These are phyloP conservation scores for Xylaria sp. DNA, from an alignment of 2,329 filamentous ascomycete genomes.

Conservation along the genomic window DNA sequence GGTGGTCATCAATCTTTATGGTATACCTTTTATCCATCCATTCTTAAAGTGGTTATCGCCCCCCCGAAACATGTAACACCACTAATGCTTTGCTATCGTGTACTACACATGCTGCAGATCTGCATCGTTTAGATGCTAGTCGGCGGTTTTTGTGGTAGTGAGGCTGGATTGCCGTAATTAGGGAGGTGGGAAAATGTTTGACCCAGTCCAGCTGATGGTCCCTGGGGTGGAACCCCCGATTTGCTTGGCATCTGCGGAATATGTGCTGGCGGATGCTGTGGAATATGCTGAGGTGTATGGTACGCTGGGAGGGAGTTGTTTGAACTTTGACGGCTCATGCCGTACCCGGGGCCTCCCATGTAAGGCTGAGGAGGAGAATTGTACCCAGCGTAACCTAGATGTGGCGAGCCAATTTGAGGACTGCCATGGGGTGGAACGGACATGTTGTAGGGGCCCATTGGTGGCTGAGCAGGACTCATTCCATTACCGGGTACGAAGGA, in stretches of 20 bases:
- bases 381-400: conserved; percentile 56
- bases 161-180: conserved; percentile 64
- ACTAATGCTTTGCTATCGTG: conserved; percentile 39
- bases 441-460: conserved; percentile 55
- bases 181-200: conserved; percentile 60
- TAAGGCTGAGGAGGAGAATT: conserved; percentile 55
- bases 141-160: conserved; percentile 63
- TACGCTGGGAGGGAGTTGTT: conserved; percentile 60
- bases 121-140: conserved; percentile 51
- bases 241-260: conserved; percentile 55
- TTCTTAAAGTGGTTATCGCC: conserved; percentile 29
- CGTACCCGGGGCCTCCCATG: conserved; percentile 51
- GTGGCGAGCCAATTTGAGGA: conserved; percentile 58
- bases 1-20: conserved; percentile 34
- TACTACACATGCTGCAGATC: conserved; percentile 34
- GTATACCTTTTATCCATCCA: conserved; percentile 37
- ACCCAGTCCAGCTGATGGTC: conserved; percentile 39
- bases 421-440: conserved; percentile 55
- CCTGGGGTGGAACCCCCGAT: conserved; percentile 48
- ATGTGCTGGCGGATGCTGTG: conserved; percentile 48
- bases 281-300: conserved; percentile 47
- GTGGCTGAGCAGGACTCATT: conserved; percentile 55
- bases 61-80: conserved; percentile 38
- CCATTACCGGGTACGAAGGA: conserved; percentile 78
- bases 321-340: conserved; percentile 62